phyloP scores from a whole-genome alignment of 192 early-diverging fungal species.

The Dispira simplex region DNA sequence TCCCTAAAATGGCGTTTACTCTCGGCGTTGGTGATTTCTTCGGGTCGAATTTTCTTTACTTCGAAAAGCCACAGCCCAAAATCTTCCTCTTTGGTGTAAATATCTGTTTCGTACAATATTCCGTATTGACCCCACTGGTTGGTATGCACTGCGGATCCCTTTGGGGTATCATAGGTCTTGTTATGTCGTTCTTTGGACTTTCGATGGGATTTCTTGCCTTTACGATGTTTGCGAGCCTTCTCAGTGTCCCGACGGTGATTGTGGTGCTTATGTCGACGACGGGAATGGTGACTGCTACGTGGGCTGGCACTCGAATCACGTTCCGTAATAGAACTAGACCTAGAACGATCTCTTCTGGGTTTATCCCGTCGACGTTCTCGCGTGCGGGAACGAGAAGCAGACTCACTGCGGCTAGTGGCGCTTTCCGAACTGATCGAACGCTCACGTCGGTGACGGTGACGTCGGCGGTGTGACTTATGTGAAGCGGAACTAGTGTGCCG shows the following conservation, averaged over 20 bases:
- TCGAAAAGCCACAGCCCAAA: conserved; percentile 40
- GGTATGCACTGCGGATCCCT: conserved; percentile 12
- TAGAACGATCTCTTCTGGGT: not conserved
- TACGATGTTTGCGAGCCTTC: conserved; percentile 17
- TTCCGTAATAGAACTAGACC: not conserved
- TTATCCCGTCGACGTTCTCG: not conserved
- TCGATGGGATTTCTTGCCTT: conserved; percentile 25
- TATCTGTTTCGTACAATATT: conserved; percentile 33
- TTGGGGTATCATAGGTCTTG: conserved; percentile 23
- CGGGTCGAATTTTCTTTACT: conserved; percentile 28
- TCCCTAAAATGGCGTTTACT: conserved; percentile 34
- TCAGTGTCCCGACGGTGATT: conserved; percentile 2
- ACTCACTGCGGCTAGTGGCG: not conserved
- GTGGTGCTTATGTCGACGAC: not conserved
- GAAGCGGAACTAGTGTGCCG: not conserved
- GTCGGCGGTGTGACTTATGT: not conserved
- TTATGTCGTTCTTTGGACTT: conserved; percentile 30
- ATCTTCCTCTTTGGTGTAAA: conserved; percentile 26
- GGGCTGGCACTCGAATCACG: not conserved
- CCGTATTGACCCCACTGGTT: conserved; percentile 32
- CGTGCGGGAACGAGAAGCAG: conserved; percentile 1
- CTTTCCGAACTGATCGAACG: not conserved
- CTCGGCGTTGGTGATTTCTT: conserved; percentile 27
- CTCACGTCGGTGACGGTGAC: not conserved
- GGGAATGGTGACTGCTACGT: not conserved